A percentile compares a stretch with the other conserved stretches of the same genome.
Conservation (phyloP, 305 asterid genomes). For the Coffea humblotiana region DNA sequence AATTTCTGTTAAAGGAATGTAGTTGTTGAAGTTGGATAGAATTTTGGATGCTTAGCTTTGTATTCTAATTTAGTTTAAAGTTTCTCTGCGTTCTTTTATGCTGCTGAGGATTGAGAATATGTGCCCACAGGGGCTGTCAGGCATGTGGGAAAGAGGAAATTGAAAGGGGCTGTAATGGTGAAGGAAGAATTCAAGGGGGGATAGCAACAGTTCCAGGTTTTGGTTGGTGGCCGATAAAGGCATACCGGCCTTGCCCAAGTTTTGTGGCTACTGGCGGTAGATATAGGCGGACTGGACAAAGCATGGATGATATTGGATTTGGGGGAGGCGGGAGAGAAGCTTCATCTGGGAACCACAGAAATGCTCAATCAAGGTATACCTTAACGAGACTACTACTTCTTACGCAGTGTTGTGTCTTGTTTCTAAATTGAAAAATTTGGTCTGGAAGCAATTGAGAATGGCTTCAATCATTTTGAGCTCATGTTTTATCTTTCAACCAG, state of each 20-base stretch:
- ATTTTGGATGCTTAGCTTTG: neutral
- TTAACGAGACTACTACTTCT: neutral
- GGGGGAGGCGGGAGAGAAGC: conserved; percentile 44
- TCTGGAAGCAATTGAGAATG: neutral
- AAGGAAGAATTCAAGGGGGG: conserved; percentile 97
- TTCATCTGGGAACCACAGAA: conserved; percentile 16
- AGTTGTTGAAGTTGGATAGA: neutral
- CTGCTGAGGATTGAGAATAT: conserved; percentile 5
- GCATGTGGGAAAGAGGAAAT: conserved; percentile 74
- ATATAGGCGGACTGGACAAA: conserved; percentile 76
- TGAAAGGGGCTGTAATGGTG: conserved; percentile 84
- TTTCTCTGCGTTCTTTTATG: conserved; percentile 6
- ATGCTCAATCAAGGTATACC: conserved; percentile 41
- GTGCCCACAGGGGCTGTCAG: conserved; percentile 59
- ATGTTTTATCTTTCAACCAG: neutral
- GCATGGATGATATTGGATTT: conserved; percentile 89
- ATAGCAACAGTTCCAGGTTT: conserved; percentile 87
- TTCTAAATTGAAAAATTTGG: neutral
- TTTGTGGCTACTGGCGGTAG: conserved; percentile 85
- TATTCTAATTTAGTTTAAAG: neutral
- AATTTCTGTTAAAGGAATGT: neutral
- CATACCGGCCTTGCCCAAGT: conserved; percentile 90
- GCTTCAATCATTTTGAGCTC: neutral
- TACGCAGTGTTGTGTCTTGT: neutral
- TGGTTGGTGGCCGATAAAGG: conserved; percentile 98